Evolutionary conservation across 140 eudicot genomes (phyloP), one percentile per base, ranked within the genome.

Genomic region (Stevia rebaudiana): DNA sequence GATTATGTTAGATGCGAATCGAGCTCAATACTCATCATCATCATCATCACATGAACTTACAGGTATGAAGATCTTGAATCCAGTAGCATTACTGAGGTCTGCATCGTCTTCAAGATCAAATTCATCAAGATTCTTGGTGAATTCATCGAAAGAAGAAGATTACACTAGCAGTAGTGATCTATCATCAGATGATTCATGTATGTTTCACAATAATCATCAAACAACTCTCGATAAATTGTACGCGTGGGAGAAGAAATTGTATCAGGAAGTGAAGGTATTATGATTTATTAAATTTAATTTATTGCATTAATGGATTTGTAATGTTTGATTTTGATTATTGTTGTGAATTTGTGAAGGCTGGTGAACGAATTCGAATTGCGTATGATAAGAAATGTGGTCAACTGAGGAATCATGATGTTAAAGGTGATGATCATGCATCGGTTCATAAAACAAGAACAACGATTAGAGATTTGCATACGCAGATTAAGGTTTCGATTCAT

Each of bases 231-330:
- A 85, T 30, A 79, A 85, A 63, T 60, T 92, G 59, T 88, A 79
- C 42, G 88, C 86, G 5, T 92, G 99, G 99, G 99, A 92, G 86
- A 92, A 92, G 68, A 88, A 86, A 76, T 87, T 92, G 11, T 88
- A 92, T 74, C 84, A 88, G 67, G 94, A 92, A 88, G 99, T 92
- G 62, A 83, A 92, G 95, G 99, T 92, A 2, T 18, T 18, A 3
- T 6, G 8, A 36, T 33, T 30, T 30, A 30, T 5, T 30, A 30
- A 30, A 8, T 35, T 36, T 36, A 1, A 36, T 8, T 8, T 0
- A 8, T 0, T 36, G 8, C 21, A 30, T 50, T 56, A 35, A 15
- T n/a, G 25, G 24, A 41, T 24, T 15, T 56, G 6, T 0, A n/a
- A n/a, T n/a, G 50, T 17, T 41, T 17, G 19, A 31, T 10, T 60